Evolutionary conservation across 331 rosid species (phyloP).

Genomic region (Acacia concinna): DNA sequence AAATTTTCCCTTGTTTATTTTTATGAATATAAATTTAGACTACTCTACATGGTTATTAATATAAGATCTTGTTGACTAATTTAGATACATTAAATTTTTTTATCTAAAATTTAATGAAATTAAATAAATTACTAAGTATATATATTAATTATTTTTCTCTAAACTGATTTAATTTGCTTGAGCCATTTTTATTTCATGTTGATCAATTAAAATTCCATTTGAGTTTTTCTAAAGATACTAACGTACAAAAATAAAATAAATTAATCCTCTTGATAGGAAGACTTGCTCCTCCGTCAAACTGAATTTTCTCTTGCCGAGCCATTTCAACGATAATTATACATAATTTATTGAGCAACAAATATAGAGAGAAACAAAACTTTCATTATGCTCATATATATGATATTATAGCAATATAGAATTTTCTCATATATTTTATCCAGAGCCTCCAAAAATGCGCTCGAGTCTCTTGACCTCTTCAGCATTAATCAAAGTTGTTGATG

Average conservation of each 20-base stretch:
- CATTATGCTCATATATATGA: not conserved
- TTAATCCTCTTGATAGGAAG: not conserved
- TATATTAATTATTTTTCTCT: too few species aligned
- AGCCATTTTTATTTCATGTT: too few species aligned
- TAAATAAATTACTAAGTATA: too few species aligned
- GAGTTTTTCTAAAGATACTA: not conserved
- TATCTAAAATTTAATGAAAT: too few species aligned
- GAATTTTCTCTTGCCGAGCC: not conserved
- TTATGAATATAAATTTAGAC: too few species aligned
- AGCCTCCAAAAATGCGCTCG: conserved; percentile 56
- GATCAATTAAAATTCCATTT: too few species aligned
- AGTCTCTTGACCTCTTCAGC: conserved; percentile 61
- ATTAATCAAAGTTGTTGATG: conserved; percentile 54
- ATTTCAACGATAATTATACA: not conserved
- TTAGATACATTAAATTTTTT: too few species aligned
- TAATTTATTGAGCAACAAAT: not conserved
- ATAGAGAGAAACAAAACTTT: not conserved
- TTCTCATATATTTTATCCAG: not conserved
- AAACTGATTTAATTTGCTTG: too few species aligned
- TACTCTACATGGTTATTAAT: too few species aligned
- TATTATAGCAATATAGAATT: not conserved
- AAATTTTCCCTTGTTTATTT: too few species aligned
- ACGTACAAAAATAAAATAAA: not conserved
- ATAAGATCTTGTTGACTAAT: too few species aligned
- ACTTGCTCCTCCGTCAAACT: not conserved